Evolutionary conservation across 805 yeast genomes (phyloP).

Genomic region (Starmerella vaccinii): DNA sequence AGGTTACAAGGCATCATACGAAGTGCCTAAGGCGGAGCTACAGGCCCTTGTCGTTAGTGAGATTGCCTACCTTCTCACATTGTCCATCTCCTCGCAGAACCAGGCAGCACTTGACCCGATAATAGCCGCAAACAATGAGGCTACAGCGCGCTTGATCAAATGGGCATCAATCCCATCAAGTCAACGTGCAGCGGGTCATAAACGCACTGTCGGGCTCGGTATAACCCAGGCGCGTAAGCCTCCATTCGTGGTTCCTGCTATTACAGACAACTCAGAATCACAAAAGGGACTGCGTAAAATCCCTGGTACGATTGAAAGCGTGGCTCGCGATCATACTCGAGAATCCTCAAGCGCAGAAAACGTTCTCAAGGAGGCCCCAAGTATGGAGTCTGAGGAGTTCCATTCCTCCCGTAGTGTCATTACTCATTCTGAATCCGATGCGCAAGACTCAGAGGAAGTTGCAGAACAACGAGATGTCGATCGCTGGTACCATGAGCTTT

Average conservation of each 20-base stretch:
- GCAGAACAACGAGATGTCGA: constrained; percentile 31
- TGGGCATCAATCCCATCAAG: constrained; percentile 25
- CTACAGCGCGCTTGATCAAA: constrained; percentile 22
- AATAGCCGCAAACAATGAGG: constrained; percentile 28
- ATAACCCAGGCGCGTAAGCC: neutral
- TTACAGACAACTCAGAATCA: neutral
- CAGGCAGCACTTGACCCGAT: constrained; percentile 27
- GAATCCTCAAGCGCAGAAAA: neutral
- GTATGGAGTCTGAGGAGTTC: constrained; percentile 15
- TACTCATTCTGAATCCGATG: neutral
- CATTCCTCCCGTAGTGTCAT: neutral
- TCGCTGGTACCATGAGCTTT: constrained; percentile 28
- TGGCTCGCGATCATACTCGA: neutral
- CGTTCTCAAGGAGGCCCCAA: neutral
- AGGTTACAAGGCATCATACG: constrained; percentile 24
- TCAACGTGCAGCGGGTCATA: constrained; percentile 11
- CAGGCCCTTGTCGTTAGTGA: constrained; percentile 34
- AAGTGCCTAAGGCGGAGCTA: constrained; percentile 31
- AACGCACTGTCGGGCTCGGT: constrained; percentile 1
- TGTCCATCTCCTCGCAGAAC: constrained; percentile 33
- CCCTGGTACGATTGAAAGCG: neutral
- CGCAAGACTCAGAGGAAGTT: constrained; percentile 22
- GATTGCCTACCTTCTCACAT: constrained; percentile 32
- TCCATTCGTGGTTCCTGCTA: neutral
- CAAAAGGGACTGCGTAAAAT: neutral